Evolutionary conservation across 371 early-diverging fungal genomes (phyloP).

Genomic region (Paramicrosporidium saccamoebae): DNA sequence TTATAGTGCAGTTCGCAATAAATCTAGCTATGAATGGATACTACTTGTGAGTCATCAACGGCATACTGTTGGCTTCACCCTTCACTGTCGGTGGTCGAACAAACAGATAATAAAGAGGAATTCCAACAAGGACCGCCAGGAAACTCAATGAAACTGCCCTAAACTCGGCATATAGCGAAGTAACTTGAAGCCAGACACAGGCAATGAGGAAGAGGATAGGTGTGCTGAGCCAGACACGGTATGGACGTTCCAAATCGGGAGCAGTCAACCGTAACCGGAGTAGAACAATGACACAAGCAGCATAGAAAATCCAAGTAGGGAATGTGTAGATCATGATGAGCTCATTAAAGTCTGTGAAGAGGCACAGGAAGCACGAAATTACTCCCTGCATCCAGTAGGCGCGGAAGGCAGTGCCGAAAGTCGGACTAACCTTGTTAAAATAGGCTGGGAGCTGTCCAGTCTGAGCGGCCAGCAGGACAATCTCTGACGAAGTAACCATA

Average conservation of each 20-base stretch:
- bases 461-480: conserved; percentile 9
- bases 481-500: conserved; percentile 9
- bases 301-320: conserved; percentile 14
- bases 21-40: too few species aligned
- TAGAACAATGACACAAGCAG: conserved; percentile 7
- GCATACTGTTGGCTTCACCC: too few species aligned
- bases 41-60: too few species aligned
- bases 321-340: conserved; percentile 10
- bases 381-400: conserved; percentile 7
- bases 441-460: conserved; percentile 8
- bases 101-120: too few species aligned
- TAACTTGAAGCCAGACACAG: conserved; percentile 7
- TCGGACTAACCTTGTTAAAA: conserved; percentile 5
- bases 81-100: too few species aligned
- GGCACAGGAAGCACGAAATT: conserved; percentile 8
- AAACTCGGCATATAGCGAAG: too few species aligned
- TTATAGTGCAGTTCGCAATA: too few species aligned
- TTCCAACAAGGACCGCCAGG: too few species aligned
- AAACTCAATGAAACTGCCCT: too few species aligned
- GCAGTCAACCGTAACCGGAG: conserved; percentile 6
- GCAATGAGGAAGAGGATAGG: conserved; percentile 6
- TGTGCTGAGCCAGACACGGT: conserved; percentile 5
- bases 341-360: conserved; percentile 11
- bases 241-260: conserved; percentile 6
- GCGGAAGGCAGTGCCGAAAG: conserved; percentile 8